A percentile compares a stretch with the other conserved stretches of the same genome.
These are phyloP conservation scores for Apophysomyces variabilis DNA, from an alignment of 371 early-diverging fungal genomes.

Conservation along the genomic window DNA sequence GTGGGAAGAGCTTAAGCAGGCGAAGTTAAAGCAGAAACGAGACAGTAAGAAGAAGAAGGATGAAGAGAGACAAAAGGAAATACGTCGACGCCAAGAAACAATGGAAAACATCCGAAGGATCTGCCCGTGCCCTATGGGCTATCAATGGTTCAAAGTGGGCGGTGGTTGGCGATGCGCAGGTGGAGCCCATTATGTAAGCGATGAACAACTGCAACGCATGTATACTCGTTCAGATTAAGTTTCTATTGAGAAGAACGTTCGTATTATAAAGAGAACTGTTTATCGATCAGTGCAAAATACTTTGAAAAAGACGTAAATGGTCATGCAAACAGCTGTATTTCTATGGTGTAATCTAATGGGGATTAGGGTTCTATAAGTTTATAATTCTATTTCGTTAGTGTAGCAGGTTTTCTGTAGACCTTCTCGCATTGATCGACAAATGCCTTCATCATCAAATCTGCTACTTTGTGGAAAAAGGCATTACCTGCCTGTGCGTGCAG, in stretches of 20 bases:
- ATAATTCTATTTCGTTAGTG: not conserved
- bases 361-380: too few relatives aligned
- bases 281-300: too few relatives aligned
- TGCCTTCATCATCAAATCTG: conserved; percentile 72
- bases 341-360: too few relatives aligned
- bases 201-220: not conserved
- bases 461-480: conserved; percentile 80
- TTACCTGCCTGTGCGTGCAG: conserved; percentile 76
- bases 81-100: not conserved
- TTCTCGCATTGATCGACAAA: conserved; percentile 69
- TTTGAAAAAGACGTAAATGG: too few relatives aligned
- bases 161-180: conserved; percentile 1
- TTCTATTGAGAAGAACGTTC: too few relatives aligned
- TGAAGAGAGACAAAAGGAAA: not conserved
- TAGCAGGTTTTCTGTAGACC: conserved; percentile 54
- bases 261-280: too few relatives aligned
- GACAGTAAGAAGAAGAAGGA: not conserved
- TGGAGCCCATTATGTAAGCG: not conserved
- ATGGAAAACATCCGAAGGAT: not conserved
- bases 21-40: not conserved
- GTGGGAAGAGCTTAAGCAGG: conserved; percentile 7
- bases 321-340: too few relatives aligned
- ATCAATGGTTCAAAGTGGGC: not conserved
- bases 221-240: not conserved
- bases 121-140: not conserved